Percentiles rank a stretch among this genome's conserved stretches.
Evolutionary conservation across 345 rosid species (phyloP).

Genomic region (Hibiscus trionum): DNA sequence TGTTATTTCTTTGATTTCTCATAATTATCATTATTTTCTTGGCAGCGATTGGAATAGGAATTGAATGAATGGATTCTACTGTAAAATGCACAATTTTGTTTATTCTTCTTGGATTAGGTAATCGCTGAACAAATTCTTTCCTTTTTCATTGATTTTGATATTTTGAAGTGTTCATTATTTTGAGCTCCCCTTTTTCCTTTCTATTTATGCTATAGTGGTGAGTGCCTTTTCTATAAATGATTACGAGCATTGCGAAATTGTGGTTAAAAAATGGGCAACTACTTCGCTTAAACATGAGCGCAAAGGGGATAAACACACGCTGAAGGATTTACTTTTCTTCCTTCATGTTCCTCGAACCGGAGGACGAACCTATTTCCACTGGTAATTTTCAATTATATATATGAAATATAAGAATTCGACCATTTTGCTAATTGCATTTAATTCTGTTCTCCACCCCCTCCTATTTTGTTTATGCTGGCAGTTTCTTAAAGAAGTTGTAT

Average conservation of each 20-base stretch:
- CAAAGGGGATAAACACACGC: slow-evolving; percentile 49
- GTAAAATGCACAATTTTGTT: slow-evolving; percentile 32
- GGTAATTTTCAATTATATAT: slow-evolving; percentile 31
- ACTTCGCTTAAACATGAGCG: slow-evolving; percentile 47
- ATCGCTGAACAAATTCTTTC: background rate
- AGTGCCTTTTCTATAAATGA: slow-evolving; percentile 36
- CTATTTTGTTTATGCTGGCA: slow-evolving; percentile 27
- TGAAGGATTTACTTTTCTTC: slow-evolving; percentile 74
- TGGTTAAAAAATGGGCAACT: slow-evolving; percentile 62
- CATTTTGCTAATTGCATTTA: background rate
- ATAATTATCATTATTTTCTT: background rate
- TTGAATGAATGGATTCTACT: slow-evolving; percentile 36
- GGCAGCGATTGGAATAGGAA: slow-evolving; percentile 32
- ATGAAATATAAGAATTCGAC: background rate
- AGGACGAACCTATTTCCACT: slow-evolving; percentile 84
- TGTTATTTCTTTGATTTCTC: background rate
- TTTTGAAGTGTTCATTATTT: background rate
- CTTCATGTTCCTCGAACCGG: slow-evolving; percentile 96
- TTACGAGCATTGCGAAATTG: slow-evolving; percentile 51
- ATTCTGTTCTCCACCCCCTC: no score
- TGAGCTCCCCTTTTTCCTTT: background rate
- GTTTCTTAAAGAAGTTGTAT: slow-evolving; percentile 82
- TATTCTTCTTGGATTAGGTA: slow-evolving; percentile 46
- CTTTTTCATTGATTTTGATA: background rate
- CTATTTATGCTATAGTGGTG: slow-evolving; percentile 24